Percentiles rank a stretch among this genome's conserved stretches.
phyloP scores from a whole-genome alignment of 148 eudicot species.

The Rhododendron ferrugineum region DNA sequence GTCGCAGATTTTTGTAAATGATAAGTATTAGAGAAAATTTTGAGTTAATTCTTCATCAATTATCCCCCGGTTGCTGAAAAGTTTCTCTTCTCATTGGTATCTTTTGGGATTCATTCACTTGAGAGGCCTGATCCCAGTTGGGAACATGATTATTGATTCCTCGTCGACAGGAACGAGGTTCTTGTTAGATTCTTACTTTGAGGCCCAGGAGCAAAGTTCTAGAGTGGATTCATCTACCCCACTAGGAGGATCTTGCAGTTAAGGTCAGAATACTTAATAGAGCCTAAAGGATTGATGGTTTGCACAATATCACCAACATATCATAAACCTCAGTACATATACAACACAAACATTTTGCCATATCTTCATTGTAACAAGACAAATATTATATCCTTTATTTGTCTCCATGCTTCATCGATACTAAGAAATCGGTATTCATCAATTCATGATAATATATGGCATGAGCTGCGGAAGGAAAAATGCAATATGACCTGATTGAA shows the following conservation, averaged over 20 bases:
- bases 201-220: background rate
- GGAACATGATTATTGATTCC: background rate
- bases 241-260: background rate
- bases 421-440: background rate
- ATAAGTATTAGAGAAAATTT: background rate
- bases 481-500: slow-evolving; percentile 69
- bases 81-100: background rate
- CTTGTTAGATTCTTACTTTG: background rate
- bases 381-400: background rate
- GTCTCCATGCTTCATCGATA: background rate
- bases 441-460: background rate
- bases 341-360: background rate
- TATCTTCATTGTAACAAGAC: background rate
- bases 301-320: background rate
- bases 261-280: background rate
- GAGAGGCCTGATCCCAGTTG: background rate
- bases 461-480: slow-evolving; percentile 8
- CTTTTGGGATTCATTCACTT: background rate
- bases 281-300: background rate
- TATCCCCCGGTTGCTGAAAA: no score
- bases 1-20: background rate
- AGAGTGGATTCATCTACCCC: background rate
- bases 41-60: background rate
- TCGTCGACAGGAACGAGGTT: background rate
- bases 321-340: background rate